A percentile compares a stretch with the other conserved stretches of the same genome.
Conservation (phyloP, 345 rosid species). For the Gossypium turneri region DNA sequence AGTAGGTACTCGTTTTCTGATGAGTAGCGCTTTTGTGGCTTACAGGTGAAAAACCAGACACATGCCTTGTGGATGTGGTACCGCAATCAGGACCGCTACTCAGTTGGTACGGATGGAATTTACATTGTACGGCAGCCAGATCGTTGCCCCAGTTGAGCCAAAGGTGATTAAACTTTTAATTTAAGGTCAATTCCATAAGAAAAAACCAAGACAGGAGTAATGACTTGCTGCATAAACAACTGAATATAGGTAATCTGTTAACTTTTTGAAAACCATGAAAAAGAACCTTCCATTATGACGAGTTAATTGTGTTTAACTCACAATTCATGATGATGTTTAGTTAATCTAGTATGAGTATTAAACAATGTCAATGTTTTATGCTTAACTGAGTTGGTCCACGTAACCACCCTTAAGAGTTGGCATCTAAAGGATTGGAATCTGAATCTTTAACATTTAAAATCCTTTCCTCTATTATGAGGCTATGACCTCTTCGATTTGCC, state of each 20-base stretch:
- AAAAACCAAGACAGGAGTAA: not conserved
- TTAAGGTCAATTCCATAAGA: not conserved
- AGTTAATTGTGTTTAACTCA: too few relatives aligned
- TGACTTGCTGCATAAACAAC: not conserved
- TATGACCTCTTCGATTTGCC: too few relatives aligned
- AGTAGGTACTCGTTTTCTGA: not conserved
- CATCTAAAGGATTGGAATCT: too few relatives aligned
- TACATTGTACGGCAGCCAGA: constrained; percentile 72
- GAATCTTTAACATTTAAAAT: too few relatives aligned
- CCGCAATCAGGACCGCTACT: constrained; percentile 56
- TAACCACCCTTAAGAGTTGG: too few relatives aligned
- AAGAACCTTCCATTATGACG: not conserved
- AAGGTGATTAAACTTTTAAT: constrained; percentile 18
- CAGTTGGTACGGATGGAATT: constrained; percentile 44
- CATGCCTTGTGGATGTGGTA: constrained; percentile 91
- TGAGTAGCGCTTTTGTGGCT: not conserved
- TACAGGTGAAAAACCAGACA: constrained; percentile 75
- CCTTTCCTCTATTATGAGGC: too few relatives aligned
- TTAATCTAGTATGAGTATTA: too few relatives aligned
- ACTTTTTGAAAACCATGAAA: not conserved
- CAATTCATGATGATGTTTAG: too few relatives aligned
- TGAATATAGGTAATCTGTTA: not conserved
- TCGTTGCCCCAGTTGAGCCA: constrained; percentile 33
- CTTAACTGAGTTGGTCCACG: too few relatives aligned
- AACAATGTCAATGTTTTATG: too few relatives aligned